These are phyloP conservation scores for Pseudogymnoascus sp. DNA, from an alignment of 2,329 filamentous ascomycete genomes.

Conservation along the genomic window DNA sequence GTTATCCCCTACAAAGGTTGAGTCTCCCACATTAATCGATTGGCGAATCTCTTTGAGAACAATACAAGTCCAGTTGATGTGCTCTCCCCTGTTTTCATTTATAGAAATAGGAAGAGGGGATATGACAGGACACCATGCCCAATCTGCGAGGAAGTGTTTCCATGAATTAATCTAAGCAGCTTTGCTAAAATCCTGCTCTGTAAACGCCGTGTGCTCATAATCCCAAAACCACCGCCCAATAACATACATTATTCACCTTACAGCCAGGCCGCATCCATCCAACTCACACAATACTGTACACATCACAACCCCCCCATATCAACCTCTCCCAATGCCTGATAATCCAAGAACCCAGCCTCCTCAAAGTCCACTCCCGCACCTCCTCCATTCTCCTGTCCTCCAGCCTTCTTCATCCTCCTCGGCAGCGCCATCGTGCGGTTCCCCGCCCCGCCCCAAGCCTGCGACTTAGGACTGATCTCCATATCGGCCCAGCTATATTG, in stretches of 20 bases:
- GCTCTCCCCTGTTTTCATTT: background rate
- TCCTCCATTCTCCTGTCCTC: conserved; percentile 42
- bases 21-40: too few relatives aligned
- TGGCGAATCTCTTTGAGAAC: too few relatives aligned
- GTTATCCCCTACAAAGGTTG: too few relatives aligned
- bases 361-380: conserved; percentile 47
- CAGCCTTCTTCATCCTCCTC: conserved; percentile 16
- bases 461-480: conserved; percentile 7
- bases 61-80: too few relatives aligned
- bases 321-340: conserved; percentile 22
- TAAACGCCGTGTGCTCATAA: background rate
- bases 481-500: conserved; percentile 6
- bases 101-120: background rate
- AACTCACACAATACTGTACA: background rate
- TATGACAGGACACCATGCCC: background rate
- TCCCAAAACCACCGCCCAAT: background rate
- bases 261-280: background rate
- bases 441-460: conserved; percentile 30
- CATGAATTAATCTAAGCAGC: background rate
- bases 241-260: background rate
- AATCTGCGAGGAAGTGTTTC: background rate
- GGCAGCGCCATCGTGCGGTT: conserved; percentile 25
- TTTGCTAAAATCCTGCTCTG: background rate
- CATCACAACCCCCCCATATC: conserved; percentile 24
- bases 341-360: conserved; percentile 60